Base-by-base conservation (phyloP, 1,284 basidiomycete genomes). In the Rhodotorula sp. region DNA sequence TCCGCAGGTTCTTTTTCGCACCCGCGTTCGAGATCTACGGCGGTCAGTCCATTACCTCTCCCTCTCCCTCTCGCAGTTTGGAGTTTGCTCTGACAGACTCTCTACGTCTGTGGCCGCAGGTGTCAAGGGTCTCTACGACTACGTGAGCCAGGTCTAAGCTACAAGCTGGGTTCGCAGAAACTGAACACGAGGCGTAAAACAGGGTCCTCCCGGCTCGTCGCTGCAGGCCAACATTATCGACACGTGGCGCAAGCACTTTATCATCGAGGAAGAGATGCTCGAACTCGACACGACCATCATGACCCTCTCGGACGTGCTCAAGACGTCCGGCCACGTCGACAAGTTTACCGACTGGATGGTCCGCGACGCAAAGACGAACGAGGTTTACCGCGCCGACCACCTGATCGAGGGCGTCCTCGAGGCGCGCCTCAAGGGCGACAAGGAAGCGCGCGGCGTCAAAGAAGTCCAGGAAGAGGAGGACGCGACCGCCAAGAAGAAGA, bases 321-420 rank as follows among this genome's bases (percentile, higher is more conserved):
- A 98, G 83, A 91, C 95, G 0, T 98, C 94, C 47, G 97, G 97
- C 49, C 97, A 99, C 83, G 97, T 99, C 68, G 95, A 95, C 72
- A 89, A 95, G 79, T 99, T 99, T 80, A 91, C 95, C 26, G 97
- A 99, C 81, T 99, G 95, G 95, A 99, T 99, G 97, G 91, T 93
- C 80, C 97, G 97, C 84, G 97, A 99, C 79, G 83, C 84, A 31
- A 89, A 93, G 84, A 97, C 90, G 47, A 95, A 95, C 60, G 95
- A 99, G 80, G 97, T 99, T 67, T 89, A 97, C 79, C 90, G 97
- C 67, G 95, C 95, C 23, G 95, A 99, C 82, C 97, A 99, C 83
- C 87, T 99, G 45, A 93, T 99, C 74, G 94, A 95, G 82, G 90
- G 85, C 75, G 95, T 98, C 47, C 85, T 99, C 60, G 91, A 97